Evolutionary conservation across 352 stramenopile species (phyloP).

Genomic region (Thalassiosira mediterranea): DNA sequence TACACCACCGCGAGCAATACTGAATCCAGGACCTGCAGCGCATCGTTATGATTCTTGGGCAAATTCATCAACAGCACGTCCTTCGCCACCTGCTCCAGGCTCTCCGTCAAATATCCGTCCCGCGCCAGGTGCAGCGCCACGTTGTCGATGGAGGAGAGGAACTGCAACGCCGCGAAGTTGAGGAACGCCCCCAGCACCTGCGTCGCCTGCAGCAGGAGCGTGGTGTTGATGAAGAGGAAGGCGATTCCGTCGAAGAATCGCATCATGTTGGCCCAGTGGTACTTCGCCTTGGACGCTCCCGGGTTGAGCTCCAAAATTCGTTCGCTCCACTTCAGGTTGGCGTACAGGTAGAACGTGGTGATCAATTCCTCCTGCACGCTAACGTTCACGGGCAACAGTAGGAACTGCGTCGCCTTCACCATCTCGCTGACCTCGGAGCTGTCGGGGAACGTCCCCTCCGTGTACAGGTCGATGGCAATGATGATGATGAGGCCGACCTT

Average conservation of each 20-base stretch:
- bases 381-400: constrained; percentile 61
- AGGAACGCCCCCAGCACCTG: constrained; percentile 60
- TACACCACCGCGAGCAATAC: constrained; percentile 26
- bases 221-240: constrained; percentile 58
- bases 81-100: constrained; percentile 34
- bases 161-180: constrained; percentile 70
- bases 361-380: constrained; percentile 69
- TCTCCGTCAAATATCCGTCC: constrained; percentile 58
- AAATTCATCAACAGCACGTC: constrained; percentile 38
- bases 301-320: constrained; percentile 38
- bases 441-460: constrained; percentile 11
- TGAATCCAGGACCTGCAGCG: constrained; percentile 38
- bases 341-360: constrained; percentile 41
- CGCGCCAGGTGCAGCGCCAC: constrained; percentile 47
- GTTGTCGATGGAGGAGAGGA: constrained; percentile 64
- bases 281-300: constrained; percentile 36
- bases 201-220: constrained; percentile 51
- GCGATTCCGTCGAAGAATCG: constrained; percentile 59
- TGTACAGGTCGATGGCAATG: constrained; percentile 41
- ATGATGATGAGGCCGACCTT: constrained; percentile 59
- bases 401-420: constrained; percentile 50
- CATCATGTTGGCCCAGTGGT: constrained; percentile 35
- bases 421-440: constrained; percentile 14
- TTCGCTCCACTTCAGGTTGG: constrained; percentile 51
- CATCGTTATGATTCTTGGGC: constrained; percentile 30